Percentiles rank a stretch among this genome's conserved stretches.
These are phyloP conservation scores for Lentinula lateritia DNA, from an alignment of 768 basidiomycete species.

Conservation along the genomic window DNA sequence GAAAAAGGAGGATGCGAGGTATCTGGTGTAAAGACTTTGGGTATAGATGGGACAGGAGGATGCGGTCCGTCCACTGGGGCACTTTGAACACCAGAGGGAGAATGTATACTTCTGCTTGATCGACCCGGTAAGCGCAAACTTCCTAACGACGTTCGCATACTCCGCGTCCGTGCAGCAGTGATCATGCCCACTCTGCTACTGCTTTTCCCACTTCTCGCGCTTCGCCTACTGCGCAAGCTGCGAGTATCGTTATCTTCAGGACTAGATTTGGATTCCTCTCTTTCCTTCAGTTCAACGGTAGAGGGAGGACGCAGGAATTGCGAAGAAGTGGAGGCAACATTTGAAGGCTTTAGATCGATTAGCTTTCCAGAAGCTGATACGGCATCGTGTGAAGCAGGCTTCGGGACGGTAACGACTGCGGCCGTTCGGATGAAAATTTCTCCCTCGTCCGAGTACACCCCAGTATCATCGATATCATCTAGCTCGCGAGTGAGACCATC, in stretches of 20 bases:
- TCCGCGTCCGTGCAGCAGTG: conserved; percentile 60
- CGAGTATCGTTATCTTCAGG: conserved; percentile 28
- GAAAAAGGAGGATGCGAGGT: conserved; percentile 11
- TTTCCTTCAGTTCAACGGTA: background rate
- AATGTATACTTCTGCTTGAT: conserved; percentile 10
- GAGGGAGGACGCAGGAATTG: background rate
- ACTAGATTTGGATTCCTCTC: background rate
- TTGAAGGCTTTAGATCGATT: conserved; percentile 11
- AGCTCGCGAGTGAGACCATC: conserved; percentile 70
- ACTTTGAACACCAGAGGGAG: conserved; percentile 26
- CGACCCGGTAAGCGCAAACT: conserved; percentile 56
- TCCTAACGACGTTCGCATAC: conserved; percentile 56
- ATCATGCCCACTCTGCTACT: conserved; percentile 37
- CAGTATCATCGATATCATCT: conserved; percentile 36
- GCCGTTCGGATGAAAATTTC: conserved; percentile 41
- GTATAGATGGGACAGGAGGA: conserved; percentile 23
- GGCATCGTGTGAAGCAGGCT: conserved; percentile 16
- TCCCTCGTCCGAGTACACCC: conserved; percentile 13
- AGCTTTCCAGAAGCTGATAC: conserved; percentile 7
- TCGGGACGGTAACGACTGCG: conserved; percentile 36
- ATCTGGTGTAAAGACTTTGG: conserved; percentile 7
- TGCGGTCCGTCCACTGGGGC: conserved; percentile 14
- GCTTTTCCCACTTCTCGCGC: conserved; percentile 20
- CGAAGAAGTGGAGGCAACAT: conserved; percentile 8
- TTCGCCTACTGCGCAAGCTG: conserved; percentile 29